phyloP scores from a whole-genome alignment of 2,329 filamentous ascomycete genomes.

The Lachnellula subtilissima region DNA sequence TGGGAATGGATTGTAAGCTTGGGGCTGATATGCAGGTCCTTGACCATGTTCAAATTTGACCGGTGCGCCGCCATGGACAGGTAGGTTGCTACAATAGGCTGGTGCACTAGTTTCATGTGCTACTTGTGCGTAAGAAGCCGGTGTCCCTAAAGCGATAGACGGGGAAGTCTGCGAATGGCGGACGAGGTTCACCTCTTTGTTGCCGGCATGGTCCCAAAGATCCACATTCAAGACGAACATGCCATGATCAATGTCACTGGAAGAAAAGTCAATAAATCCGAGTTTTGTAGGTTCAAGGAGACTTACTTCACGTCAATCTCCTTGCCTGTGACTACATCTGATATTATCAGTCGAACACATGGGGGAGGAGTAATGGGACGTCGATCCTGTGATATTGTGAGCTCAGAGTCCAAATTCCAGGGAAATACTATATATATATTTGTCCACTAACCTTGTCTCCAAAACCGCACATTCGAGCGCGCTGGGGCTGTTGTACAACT shows the following conservation, averaged over 20 bases:
- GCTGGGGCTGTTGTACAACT: conserved; percentile 84
- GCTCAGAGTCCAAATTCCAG: not conserved
- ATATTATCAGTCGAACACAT: conserved; percentile 78
- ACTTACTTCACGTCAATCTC: conserved; percentile 79
- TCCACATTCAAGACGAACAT: conserved; percentile 67
- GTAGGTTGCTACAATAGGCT: conserved; percentile 26
- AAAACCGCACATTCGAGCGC: conserved; percentile 97
- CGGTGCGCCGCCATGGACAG: conserved; percentile 8
- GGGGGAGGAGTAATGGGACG: conserved; percentile 94
- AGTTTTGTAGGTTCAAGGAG: not conserved
- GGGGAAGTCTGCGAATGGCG: conserved; percentile 61
- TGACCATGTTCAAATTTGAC: conserved; percentile 16
- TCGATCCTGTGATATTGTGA: conserved; percentile 61
- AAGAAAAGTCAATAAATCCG: conserved; percentile 4
- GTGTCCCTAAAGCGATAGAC: conserved; percentile 76
- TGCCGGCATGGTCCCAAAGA: conserved; percentile 58
- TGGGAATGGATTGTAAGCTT: conserved; percentile 22
- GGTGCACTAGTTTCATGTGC: conserved; percentile 30
- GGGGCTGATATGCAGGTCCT: conserved; percentile 12
- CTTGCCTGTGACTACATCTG: conserved; percentile 67
- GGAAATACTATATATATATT: conserved; percentile 1
- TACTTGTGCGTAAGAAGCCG: conserved; percentile 66
- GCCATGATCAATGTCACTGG: conserved; percentile 62
- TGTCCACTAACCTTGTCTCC: conserved; percentile 74
- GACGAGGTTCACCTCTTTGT: conserved; percentile 63